These are phyloP conservation scores for Globisporangium acanthophoron DNA, from an alignment of 352 stramenopile species.

Conservation along the genomic window DNA sequence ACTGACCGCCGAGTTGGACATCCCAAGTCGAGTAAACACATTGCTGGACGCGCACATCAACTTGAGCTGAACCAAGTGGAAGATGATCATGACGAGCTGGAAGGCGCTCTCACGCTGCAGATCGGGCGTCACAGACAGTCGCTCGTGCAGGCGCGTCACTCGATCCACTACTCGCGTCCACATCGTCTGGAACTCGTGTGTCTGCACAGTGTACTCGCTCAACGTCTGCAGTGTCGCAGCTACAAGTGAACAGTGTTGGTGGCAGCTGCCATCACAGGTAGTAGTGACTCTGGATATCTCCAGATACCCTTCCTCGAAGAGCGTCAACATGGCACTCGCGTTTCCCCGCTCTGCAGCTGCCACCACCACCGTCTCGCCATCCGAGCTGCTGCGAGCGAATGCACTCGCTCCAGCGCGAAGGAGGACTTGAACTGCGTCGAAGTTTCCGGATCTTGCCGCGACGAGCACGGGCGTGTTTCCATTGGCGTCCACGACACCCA, in stretches of 20 bases:
- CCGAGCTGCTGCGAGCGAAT: neutral
- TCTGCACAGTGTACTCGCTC: neutral
- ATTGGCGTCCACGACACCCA: neutral
- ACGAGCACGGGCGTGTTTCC: neutral
- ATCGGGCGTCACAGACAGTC: neutral
- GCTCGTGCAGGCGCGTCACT: neutral
- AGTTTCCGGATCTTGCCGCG: neutral
- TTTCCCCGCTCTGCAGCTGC: neutral
- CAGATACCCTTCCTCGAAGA: neutral
- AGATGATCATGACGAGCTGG: neutral
- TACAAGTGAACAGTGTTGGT: neutral
- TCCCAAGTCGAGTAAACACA: neutral
- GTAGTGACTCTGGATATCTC: too few relatives aligned
- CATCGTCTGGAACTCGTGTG: conserved; percentile 1
- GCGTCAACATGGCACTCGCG: neutral
- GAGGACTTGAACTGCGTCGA: neutral
- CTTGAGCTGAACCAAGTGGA: neutral
- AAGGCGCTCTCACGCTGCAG: neutral
- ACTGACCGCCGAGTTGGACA: neutral
- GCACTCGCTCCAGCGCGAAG: neutral
- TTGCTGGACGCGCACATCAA: neutral
- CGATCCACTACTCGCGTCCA: neutral
- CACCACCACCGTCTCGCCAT: neutral
- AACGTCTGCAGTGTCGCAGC: neutral
- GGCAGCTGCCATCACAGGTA: too few relatives aligned